Evolutionary conservation across 169 alveolate genomes (phyloP).

Genomic region (Plasmodium malariae): DNA sequence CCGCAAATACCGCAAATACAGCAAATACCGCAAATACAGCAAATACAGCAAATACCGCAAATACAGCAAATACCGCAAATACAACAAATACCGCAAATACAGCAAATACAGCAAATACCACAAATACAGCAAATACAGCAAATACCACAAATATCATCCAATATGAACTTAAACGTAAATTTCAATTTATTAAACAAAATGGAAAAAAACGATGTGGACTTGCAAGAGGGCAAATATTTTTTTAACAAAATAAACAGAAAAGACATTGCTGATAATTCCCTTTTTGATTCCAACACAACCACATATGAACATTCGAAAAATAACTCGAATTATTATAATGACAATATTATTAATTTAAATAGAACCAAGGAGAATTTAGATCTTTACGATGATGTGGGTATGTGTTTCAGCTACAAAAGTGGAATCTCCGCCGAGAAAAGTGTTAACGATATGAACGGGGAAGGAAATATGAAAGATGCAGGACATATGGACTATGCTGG

Average conservation of each 20-base stretch:
- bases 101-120: no score
- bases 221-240: slow-evolving; percentile 25
- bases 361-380: slow-evolving; percentile 24
- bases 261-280: slow-evolving; percentile 1
- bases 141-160: not conserved
- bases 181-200: slow-evolving; percentile 1
- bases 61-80: no score
- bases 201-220: slow-evolving; percentile 28
- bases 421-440: not conserved
- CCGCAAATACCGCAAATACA: no score
- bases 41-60: no score
- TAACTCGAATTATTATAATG: slow-evolving; percentile 15
- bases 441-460: not conserved
- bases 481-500: no score
- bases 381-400: not conserved
- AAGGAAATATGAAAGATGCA: no score
- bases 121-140: no score
- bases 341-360: slow-evolving; percentile 6
- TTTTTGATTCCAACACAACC: slow-evolving; percentile 14
- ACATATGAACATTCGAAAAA: slow-evolving; percentile 19
- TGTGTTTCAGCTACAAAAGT: not conserved
- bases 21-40: no score
- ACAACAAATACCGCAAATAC: no score
- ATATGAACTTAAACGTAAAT: not conserved
- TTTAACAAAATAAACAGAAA: slow-evolving; percentile 17